These are phyloP conservation scores for Acanthamoeba sp. DNA, from an alignment of 208 protist genomes.

Conservation along the genomic window DNA sequence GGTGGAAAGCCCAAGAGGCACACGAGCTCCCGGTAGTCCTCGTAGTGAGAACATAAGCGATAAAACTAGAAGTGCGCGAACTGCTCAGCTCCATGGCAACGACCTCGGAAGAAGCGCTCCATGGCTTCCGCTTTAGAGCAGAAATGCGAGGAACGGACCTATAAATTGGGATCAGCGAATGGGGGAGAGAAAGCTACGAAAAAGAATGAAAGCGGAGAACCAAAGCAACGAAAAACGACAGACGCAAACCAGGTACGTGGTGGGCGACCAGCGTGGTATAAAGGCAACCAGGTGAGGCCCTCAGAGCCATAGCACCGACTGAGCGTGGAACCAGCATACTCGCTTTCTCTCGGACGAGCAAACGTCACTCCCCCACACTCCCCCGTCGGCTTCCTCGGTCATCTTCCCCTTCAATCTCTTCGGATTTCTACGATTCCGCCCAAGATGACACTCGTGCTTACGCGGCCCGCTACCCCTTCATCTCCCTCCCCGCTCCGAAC, in stretches of 20 bases:
- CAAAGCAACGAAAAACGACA: constrained; percentile 2
- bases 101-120: too few relatives aligned
- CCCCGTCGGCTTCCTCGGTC: neutral
- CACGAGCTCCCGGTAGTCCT: too few relatives aligned
- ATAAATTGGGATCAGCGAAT: neutral
- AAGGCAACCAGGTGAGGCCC: neutral
- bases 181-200: neutral
- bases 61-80: too few relatives aligned
- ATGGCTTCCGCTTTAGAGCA: too few relatives aligned
- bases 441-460: neutral
- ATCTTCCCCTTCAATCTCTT: neutral
- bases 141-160: neutral
- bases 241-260: neutral
- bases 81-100: too few relatives aligned
- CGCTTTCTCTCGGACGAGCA: neutral
- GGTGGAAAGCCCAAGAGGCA: too few relatives aligned
- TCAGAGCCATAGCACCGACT: neutral
- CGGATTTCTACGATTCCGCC: neutral
- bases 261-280: neutral
- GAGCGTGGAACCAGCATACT: neutral
- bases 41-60: too few relatives aligned
- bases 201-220: neutral
- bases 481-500: neutral
- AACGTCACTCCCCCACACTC: neutral
- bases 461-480: neutral